These are phyloP conservation scores for Arctium minus DNA, from an alignment of 129 eudicot genomes.

Conservation along the genomic window DNA sequence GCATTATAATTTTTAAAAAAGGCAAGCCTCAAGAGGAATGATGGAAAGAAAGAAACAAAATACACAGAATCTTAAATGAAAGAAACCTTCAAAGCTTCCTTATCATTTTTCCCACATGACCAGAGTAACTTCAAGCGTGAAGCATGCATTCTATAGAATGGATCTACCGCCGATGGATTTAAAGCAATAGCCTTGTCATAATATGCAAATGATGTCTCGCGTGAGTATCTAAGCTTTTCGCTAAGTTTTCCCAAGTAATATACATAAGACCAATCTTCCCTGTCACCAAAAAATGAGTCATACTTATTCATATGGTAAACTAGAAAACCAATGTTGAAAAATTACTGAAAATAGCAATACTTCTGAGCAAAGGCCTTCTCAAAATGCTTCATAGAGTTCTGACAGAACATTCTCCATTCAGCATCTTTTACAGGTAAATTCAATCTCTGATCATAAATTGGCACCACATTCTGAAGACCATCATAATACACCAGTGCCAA, in stretches of 20 bases:
- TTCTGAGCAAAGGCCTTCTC: conserved; percentile 82
- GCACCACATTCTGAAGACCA: conserved; percentile 91
- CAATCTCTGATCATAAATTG: conserved; percentile 86
- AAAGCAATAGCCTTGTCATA: conserved; percentile 79
- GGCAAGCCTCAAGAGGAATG: neutral
- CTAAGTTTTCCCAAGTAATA: conserved; percentile 87
- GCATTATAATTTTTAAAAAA: neutral
- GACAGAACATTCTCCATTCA: conserved; percentile 81
- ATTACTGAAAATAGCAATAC: conserved; percentile 33
- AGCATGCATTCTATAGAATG: conserved; percentile 98
- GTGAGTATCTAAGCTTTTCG: conserved; percentile 83
- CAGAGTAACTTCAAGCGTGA: conserved; percentile 95
- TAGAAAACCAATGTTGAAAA: neutral
- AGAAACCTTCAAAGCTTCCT: conserved; percentile 67
- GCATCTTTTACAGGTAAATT: conserved; percentile 67
- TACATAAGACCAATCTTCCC: conserved; percentile 96
- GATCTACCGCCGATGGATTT: conserved; percentile 95
- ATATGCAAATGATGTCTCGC: conserved; percentile 64
- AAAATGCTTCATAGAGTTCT: conserved; percentile 88
- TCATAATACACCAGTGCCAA: conserved; percentile 95
- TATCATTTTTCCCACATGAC: conserved; percentile 58
- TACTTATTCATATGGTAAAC: neutral
- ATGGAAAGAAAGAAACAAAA: neutral
- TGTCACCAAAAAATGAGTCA: conserved; percentile 27
- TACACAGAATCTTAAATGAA: neutral